Evolutionary conservation across 805 yeast species (phyloP).

Genomic region (Saccharomycopsis javanensis): DNA sequence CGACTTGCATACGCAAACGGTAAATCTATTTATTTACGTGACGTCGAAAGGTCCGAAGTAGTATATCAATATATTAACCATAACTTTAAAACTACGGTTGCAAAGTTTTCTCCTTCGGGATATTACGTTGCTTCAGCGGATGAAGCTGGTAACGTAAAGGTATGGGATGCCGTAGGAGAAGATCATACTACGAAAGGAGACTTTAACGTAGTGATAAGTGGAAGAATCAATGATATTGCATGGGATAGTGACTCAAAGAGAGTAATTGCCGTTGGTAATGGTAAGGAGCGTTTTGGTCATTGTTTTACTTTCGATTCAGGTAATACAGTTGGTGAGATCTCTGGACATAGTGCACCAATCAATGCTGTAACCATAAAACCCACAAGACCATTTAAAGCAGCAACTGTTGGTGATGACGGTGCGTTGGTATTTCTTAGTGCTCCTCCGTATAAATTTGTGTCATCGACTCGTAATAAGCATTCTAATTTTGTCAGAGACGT

Average conservation of each 20-base stretch:
- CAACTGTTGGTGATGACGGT: slow-evolving; percentile 84
- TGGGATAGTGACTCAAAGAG: slow-evolving; percentile 90
- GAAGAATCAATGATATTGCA: slow-evolving; percentile 70
- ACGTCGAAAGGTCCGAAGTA: slow-evolving; percentile 38
- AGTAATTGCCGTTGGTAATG: slow-evolving; percentile 90
- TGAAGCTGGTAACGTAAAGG: slow-evolving; percentile 75
- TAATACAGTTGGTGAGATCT: slow-evolving; percentile 91
- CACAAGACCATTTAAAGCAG: slow-evolving; percentile 85
- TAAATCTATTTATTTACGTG: slow-evolving; percentile 64
- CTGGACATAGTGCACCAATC: slow-evolving; percentile 80
- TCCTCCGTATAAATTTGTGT: slow-evolving; percentile 84
- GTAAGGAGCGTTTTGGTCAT: slow-evolving; percentile 84
- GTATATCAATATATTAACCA: slow-evolving; percentile 66
- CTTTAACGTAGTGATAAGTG: slow-evolving; percentile 59
- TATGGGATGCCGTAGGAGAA: slow-evolving; percentile 68
- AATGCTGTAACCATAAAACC: slow-evolving; percentile 81
- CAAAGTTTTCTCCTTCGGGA: slow-evolving; percentile 83
- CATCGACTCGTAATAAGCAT: slow-evolving; percentile 65
- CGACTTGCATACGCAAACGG: slow-evolving; percentile 74
- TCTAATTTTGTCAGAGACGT: slow-evolving; percentile 73
- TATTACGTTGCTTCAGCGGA: slow-evolving; percentile 89
- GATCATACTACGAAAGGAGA: slow-evolving; percentile 64
- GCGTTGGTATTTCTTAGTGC: slow-evolving; percentile 79
- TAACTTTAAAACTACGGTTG: slow-evolving; percentile 64
- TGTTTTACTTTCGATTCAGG: slow-evolving; percentile 93